phyloP scores from a whole-genome alignment of 176 grass and related monocot genomes.

The Carex cristatella region DNA sequence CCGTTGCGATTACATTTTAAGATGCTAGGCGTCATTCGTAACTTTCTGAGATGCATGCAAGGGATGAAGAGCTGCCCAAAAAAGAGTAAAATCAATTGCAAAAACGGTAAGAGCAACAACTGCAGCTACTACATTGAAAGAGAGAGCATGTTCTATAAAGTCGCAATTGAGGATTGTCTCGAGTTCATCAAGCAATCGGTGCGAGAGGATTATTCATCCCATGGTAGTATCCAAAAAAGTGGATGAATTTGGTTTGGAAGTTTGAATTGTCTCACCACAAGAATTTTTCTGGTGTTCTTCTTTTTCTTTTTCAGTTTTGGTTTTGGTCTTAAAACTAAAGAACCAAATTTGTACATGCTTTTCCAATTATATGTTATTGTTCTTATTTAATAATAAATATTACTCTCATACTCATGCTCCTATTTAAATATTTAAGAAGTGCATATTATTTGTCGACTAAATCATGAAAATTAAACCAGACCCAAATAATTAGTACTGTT shows the following conservation, averaged over 20 bases:
- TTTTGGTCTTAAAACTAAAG: neutral
- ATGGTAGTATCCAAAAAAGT: neutral
- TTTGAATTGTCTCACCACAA: neutral
- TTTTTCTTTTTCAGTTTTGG: neutral
- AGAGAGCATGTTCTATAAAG: constrained; percentile 17
- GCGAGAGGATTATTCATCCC: neutral
- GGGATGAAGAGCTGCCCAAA: neutral
- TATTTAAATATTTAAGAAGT: neutral
- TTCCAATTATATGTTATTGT: neutral
- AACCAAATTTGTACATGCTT: neutral
- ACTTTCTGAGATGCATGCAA: neutral
- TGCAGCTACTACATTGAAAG: neutral
- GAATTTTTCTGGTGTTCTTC: neutral
- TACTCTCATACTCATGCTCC: neutral
- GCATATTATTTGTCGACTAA: neutral
- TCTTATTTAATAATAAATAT: neutral
- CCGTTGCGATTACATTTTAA: neutral
- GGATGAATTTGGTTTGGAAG: neutral
- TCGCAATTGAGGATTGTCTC: constrained; percentile 25
- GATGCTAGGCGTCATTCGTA: neutral
- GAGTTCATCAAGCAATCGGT: constrained; percentile 21
- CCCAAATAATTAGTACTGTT: neutral
- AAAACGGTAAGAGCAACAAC: neutral
- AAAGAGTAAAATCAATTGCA: neutral
- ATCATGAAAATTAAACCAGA: neutral